phyloP scores from a whole-genome alignment of 768 basidiomycete genomes.

The Pleurotus pulmonarius region DNA sequence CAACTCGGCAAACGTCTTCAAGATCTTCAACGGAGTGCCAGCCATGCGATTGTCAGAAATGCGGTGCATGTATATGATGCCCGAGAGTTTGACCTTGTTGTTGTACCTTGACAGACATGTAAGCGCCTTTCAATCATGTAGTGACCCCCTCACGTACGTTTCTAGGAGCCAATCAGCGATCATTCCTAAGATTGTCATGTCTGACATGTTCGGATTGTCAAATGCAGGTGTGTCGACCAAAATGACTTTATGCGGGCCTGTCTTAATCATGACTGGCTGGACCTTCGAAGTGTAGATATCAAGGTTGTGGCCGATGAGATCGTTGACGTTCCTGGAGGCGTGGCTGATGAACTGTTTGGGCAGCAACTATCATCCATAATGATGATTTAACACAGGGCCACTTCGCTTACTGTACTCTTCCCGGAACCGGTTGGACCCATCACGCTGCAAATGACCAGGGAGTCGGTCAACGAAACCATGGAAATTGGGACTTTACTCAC shows the following conservation, averaged over 20 bases:
- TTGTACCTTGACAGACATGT: constrained; percentile 17
- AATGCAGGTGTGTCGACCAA: constrained; percentile 22
- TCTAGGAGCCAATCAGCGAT: constrained; percentile 14
- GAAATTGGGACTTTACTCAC: too few relatives aligned
- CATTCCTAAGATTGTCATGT: constrained; percentile 11
- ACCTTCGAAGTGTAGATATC: constrained; percentile 8
- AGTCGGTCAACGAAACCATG: too few relatives aligned
- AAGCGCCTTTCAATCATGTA: too few relatives aligned
- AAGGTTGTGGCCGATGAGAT: constrained; percentile 6
- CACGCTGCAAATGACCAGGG: neutral
- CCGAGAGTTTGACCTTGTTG: constrained; percentile 21
- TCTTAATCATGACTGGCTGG: neutral
- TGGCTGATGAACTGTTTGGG: constrained; percentile 6
- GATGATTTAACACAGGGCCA: too few relatives aligned
- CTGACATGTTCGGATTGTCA: constrained; percentile 13
- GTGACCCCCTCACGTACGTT: constrained; percentile 9
- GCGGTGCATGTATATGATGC: constrained; percentile 25
- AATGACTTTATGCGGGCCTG: constrained; percentile 2
- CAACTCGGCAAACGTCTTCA: constrained; percentile 44
- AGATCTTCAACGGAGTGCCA: constrained; percentile 40
- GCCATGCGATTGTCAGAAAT: constrained; percentile 36
- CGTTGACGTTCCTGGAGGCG: neutral
- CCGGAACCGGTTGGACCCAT: constrained; percentile 10
- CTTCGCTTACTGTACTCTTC: constrained; percentile 4
- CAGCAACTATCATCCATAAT: neutral